Evolutionary conservation across 202 grass and related monocot genomes (phyloP).

Genomic region (Cymbopogon flexuosus): DNA sequence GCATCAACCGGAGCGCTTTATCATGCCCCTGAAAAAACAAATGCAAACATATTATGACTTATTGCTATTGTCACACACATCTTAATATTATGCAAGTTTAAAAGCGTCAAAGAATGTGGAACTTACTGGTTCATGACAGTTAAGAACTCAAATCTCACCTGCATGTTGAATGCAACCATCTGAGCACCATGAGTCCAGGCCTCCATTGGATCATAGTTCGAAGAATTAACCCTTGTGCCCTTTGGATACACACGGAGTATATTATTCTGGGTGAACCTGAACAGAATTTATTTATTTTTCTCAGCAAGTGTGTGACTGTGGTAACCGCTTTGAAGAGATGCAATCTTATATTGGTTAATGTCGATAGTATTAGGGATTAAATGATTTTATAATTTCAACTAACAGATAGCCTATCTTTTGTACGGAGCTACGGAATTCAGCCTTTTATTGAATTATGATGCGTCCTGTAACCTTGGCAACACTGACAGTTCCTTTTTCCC

Average conservation of each 20-base stretch:
- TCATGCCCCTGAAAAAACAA: slow-evolving; percentile 56
- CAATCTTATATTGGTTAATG: background rate
- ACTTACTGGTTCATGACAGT: background rate
- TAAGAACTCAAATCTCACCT: slow-evolving; percentile 38
- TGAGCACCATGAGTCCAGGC: slow-evolving; percentile 81
- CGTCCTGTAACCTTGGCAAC: background rate
- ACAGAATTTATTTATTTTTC: background rate
- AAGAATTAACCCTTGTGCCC: slow-evolving; percentile 67
- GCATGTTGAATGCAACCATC: slow-evolving; percentile 91
- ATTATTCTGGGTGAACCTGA: slow-evolving; percentile 83
- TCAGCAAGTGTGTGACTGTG: background rate
- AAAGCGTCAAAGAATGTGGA: background rate
- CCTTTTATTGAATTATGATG: background rate
- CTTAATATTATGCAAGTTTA: background rate
- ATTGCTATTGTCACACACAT: background rate
- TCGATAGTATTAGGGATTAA: background rate
- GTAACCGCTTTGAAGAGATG: background rate
- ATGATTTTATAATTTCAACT: background rate
- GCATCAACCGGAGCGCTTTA: slow-evolving; percentile 64
- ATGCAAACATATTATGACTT: background rate
- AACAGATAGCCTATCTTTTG: background rate
- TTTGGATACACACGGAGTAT: slow-evolving; percentile 74
- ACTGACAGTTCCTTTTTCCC: background rate
- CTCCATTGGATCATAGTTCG: slow-evolving; percentile 70
- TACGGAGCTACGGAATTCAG: background rate